Base-by-base conservation (phyloP, 352 stramenopile genomes). In the Pythium sp. region DNA sequence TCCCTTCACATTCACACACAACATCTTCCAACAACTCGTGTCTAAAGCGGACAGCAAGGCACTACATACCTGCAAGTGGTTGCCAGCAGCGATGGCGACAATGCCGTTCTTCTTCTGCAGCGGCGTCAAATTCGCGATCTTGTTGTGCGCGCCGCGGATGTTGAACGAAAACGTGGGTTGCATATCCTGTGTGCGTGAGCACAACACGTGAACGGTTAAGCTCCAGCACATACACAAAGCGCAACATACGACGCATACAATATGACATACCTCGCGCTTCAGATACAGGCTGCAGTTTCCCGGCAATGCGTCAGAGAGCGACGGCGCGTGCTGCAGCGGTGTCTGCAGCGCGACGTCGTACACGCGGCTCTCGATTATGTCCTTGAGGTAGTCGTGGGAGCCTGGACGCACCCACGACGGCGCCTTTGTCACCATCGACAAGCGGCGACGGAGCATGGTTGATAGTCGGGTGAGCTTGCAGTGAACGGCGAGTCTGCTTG, bases 141-240 rank as follows among this genome's bases (percentile, higher is more conserved):
- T 99, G 82, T 99, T 99, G 89, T 99, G 98, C 14, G 97, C 97
- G 43, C 97, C 97, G 49, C 97, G 92, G 63, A 99, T 81, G 81
- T 99, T 99, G 84, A 99, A 99, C 46, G 94, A 98, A 73, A 99
- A 99, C 22, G 98, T 98, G 14, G 96, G 95, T 79, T 99, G 97
- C 69, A 97, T 95, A 72, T 99, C 97, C 80, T 90, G 57, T 56
- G 22, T n/a, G 57, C 49, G 22, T n/a, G 22, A 47, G 30, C 32
- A 14, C 24, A 68, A 26, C 51, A 30, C 41, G 51, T n/a, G 26
- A 22, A 2, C 26, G n/a, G 49, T 32, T 30, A 20, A 34, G 5
- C 12, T 22, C 24, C 12, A 58, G 24, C 6, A n/a, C 15, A 36
- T 22, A 22, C 26, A 22, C 53, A 38, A 14, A n/a, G 22, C 24